Conservation (phyloP, 495 filamentous ascomycete species). For the Xylaria nigripes region DNA sequence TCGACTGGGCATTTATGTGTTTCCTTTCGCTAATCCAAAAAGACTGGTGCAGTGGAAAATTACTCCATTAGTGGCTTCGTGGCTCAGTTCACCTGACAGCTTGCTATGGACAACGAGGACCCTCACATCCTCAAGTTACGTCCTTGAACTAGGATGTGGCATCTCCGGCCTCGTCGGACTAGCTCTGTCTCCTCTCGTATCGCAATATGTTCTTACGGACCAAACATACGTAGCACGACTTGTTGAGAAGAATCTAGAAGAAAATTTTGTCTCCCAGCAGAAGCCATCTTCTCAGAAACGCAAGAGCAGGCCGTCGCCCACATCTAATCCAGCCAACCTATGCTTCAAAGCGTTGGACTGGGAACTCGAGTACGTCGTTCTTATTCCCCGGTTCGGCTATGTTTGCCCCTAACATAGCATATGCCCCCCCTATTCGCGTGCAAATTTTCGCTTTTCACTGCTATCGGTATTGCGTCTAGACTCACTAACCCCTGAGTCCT, state of each 20-base stretch:
- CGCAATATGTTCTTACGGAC: slow-evolving; percentile 73
- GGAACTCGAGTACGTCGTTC: slow-evolving; percentile 43
- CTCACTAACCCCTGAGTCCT: background rate
- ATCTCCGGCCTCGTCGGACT: slow-evolving; percentile 70
- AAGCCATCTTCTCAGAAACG: slow-evolving; percentile 13
- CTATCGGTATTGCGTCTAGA: too few relatives aligned
- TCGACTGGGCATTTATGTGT: too few relatives aligned
- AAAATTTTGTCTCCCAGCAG: slow-evolving; percentile 38
- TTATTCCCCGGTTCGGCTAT: too few relatives aligned
- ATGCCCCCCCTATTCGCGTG: background rate
- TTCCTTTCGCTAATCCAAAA: too few relatives aligned
- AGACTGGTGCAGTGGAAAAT: slow-evolving; percentile 61
- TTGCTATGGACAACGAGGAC: slow-evolving; percentile 52
- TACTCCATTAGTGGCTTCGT: slow-evolving; percentile 76
- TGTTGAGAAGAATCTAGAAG: slow-evolving; percentile 63
- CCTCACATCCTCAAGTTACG: slow-evolving; percentile 46
- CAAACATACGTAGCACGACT: slow-evolving; percentile 75
- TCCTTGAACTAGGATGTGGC: slow-evolving; percentile 83
- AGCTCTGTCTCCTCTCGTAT: slow-evolving; percentile 51
- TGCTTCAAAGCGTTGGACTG: slow-evolving; percentile 56
- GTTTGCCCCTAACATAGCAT: slow-evolving; percentile 3
- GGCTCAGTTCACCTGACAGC: slow-evolving; percentile 60
- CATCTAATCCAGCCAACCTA: slow-evolving; percentile 26
- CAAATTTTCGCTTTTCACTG: too few relatives aligned
- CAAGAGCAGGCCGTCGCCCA: slow-evolving; percentile 13